Base-by-base conservation (phyloP, 805 yeast genomes). In the Barnettozyma sucrosica region DNA sequence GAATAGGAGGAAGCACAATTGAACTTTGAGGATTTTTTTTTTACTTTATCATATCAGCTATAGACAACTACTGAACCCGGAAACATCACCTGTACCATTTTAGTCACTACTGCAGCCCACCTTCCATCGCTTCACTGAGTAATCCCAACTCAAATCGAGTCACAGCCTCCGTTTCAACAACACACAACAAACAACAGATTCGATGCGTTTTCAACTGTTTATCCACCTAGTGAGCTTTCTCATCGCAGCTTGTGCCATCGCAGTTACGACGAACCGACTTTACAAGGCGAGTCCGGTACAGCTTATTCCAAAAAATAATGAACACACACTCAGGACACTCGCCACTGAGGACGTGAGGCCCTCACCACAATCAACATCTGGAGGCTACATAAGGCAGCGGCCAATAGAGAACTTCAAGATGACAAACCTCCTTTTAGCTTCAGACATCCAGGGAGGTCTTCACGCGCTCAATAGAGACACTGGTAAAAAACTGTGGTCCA, bases 361-460 rank as follows among this genome's bases (percentile, higher is more conserved):
- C 34, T 21, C 33, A 13, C 7, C 43, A 21, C 30, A 18, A 26
- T 10, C 26, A 30, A 10, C 7, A 20, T 41, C 40, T 11, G 38
- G 8, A 14, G 30, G 21, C 21, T 34, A 43, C 25, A 19, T 47
- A 43, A 38, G 46, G 41, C 51, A 49, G 26, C 45, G 79, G 33
- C 70, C 85, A 30, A 74, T 73, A 43, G 83, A 92, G 57, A 69
- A 73, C 41, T 86, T 87, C 81, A 89, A 89, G n/a, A 65, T 84
- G 7, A 67, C 86, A 0, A 79, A 83, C 53, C 57, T 85, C 9
- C 62, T 90, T 3, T 65, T 89, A 5, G 80, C 87, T 0, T 79
- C 90, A 11, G 95, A 90, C 57, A 76, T 89, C 2, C 96, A 92
- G 58, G 98, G 97, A 1, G 82, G 85, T 25, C 64, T 90, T 9